Evolutionary conservation across 768 basidiomycete genomes (phyloP), one percentile per base, ranked within the genome.

Genomic region (Boletus rubropictus): DNA sequence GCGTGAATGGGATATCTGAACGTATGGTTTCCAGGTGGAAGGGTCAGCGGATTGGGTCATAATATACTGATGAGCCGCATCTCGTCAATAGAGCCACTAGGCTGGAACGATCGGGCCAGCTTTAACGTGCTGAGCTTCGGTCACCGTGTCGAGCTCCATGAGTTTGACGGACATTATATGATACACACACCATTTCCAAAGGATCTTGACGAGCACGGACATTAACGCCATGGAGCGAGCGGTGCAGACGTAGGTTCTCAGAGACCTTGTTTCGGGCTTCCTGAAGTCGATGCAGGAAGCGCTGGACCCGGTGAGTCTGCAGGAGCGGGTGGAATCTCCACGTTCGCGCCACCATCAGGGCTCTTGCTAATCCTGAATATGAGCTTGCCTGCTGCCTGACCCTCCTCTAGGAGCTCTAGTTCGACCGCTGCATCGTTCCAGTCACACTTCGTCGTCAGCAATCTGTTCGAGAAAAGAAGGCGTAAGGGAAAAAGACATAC

Each of bases 391-490:
- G 64, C 63, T 10, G 63, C 58, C 35, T 63, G 53, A 1, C 64
- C 64, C 31, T 65, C 63, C 47, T 63, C 64, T 3, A 65, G 49
- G 34, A 65, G 59, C 35, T 65, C 64, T 11, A 65, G 61, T 29
- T 61, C 64, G 34, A 65, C 49, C 15, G 59, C 64, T 65, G 40
- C 14, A 21, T 39, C 36, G 7, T 31, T 2, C 29, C 39, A 14
- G 25, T 36, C 20, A 25, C 4, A 3, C 32, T 28, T 24, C 1
- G 22, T 35, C 39, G 14, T 53, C 15, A 57, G 45, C n/a, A 5
- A 11, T 22, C 31, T 7, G 11, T 3, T 6, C 14, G 11, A 15
- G 18, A 17, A 4, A 41, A 25, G 4, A 15, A 21, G 11, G 11
- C 6, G 1, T 6, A 40, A n/a, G 18, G 7, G 10, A 7, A 32